Evolutionary conservation across 2,329 filamentous ascomycete species (phyloP), one percentile per base, ranked within the genome.

Genomic region (Pseudogymnoascus sp.): DNA sequence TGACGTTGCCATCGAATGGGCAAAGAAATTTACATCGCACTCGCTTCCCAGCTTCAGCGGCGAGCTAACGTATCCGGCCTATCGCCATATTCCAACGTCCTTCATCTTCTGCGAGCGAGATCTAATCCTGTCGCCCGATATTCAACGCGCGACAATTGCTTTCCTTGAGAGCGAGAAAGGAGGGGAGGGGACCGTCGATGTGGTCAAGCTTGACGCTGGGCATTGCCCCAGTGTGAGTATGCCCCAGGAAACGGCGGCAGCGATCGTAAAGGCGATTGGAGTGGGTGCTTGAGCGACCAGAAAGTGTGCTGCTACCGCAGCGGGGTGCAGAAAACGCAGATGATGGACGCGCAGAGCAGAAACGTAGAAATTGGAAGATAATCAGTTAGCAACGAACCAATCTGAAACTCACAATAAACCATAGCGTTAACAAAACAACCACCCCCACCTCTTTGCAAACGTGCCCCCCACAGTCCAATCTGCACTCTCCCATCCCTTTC

Each of bases 391-490:
- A 4, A 55, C 27, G 27, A 8, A 33, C n/a, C 45, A 55, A 55
- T 18, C 27, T 5, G 33, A 18, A n/a, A 55, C 8, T 8, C n/a
- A n/a, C 4, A 55, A 48, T 55, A 55, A 52, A 55, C n/a, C 31
- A 15, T 25, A 27, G 13, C 6, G 12, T 60, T 45, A 60, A 33
- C 21, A 33, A 61, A 61, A 61, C 59, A 61, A 55, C 27, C 40
- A 48, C 13, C 25, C 37, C 59, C 59, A 61, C 15, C 25, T 61
- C 25, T 48, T 29, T 48, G 31, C 12, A 52, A 61, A 61, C n/a
- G 6, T 13, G 13, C 4, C 10, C 31, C 6, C 31, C 1, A 61
- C 13, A 2, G 25, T 36, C 59, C 59, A 61, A 33, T 36, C 37
- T 13, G 39, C 35, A 3, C 39, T 18, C 5, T 61, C 59, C 59